Base-by-base conservation (phyloP, 306 rosid genomes). In the Trifolium repens region DNA sequence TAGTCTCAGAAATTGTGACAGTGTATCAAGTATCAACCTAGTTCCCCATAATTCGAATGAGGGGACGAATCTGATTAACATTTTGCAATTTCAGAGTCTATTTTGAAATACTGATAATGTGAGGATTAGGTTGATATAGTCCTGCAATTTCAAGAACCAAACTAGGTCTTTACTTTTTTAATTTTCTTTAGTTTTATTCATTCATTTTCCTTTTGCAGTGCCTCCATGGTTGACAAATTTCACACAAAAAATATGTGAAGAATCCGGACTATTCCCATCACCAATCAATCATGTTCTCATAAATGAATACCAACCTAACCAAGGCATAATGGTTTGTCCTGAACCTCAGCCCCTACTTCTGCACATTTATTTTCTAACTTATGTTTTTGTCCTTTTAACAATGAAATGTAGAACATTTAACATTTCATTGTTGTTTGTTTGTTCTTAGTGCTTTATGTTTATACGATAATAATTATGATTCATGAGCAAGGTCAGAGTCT, bases 261-360 rank as follows among this genome's bases (percentile, higher is more conserved):
- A 84, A 76, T 77, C 90, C 24, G 88, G 80, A 65, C 82, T 91
- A 32, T 91, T 89, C 80, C 88, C 98, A 50, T 75, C 88, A 40
- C 81, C 96, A 37, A 88, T 93, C 59, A 93, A 93, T 54, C 98
- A 93, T 81, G 97, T 91, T 77, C 98, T 93, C 76, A 87, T 93
- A 80, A 93, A 93, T 52, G 98, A 93, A 80, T 93, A 93, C 84
- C 91, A 79, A 72, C 97, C 91, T 57, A 58, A 84, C 78, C 97
- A 93, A 85, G 98, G 98, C 79, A 93, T 93, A 78, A 93, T 91
- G 97, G 98, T 89, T 61, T 42, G 91, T 58, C 27, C 75, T 16
- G 44, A 72, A 67, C 67, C 75, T 42, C 70, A 49, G 57, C 78
- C 62, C 71, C 15, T 46, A 42, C 77, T 71, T 82, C 26, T 78